A percentile compares a stretch with the other conserved stretches of the same genome.
Conservation (phyloP, 2,329 filamentous ascomycete genomes). For the Botrytis fabae region DNA sequence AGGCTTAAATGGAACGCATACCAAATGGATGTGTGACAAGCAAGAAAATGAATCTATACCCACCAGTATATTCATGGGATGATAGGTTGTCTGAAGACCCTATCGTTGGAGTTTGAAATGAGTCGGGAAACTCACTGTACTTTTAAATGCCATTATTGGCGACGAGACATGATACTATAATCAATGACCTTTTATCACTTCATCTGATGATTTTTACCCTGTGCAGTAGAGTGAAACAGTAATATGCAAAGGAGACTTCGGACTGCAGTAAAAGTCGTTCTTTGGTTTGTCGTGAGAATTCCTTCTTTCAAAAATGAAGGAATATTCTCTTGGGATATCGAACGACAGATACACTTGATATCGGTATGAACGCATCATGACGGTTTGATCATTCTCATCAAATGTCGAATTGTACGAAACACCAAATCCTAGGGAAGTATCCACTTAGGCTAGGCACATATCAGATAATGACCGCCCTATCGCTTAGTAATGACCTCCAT, state of each 20-base stretch:
- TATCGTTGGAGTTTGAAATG: slow-evolving; percentile 1
- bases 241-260: not conserved
- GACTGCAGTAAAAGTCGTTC: not conserved
- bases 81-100: not conserved
- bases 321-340: not conserved
- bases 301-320: not conserved
- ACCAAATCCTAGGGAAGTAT: not conserved
- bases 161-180: slow-evolving; percentile 14
- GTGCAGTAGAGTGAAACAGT: too few relatives aligned
- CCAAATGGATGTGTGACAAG: not conserved
- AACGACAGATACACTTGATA: not conserved
- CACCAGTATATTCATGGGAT: slow-evolving; percentile 11
- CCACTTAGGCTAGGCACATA: not conserved
- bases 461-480: not conserved
- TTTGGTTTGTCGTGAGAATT: too few relatives aligned
- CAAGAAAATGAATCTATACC: slow-evolving; percentile 7
- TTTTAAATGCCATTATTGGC: slow-evolving; percentile 14
- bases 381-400: not conserved
- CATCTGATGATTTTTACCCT: not conserved
- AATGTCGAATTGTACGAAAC: not conserved
- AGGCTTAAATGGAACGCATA: slow-evolving; percentile 38
- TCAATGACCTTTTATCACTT: slow-evolving; percentile 14
- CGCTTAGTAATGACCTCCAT: not conserved
- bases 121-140: not conserved
- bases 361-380: not conserved